Evolutionary conservation across 106 monocot species (phyloP), one percentile per base, ranked within the genome.

Genomic region (Dendrobium huoshanense): DNA sequence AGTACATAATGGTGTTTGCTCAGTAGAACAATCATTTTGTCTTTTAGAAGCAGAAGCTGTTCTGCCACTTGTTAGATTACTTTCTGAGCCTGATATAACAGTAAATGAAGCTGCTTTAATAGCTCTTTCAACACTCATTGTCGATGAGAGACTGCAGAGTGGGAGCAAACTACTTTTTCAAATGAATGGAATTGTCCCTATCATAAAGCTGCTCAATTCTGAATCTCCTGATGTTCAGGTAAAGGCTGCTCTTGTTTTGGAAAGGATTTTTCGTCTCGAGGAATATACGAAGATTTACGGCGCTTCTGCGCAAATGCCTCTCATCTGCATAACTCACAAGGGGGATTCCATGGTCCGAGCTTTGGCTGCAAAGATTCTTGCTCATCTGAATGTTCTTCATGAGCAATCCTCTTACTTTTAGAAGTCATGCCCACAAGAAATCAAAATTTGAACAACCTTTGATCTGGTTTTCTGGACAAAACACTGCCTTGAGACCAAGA

Each of bases 11-110:
- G 85, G 85, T 73, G 43, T 81, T 41, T 85, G 85, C 74, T 85
- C 85, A 17, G 81, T 85, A 31, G 81, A 78, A 48, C n/a, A 55
- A 81, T 78, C 81, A 5, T 85, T 73, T 48, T 85, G 85, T 78
- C 85, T 85, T 72, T 59, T 85, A 78, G 85, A 85, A 70, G 85
- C 85, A n/a, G 78, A 85, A 72, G 85, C 85, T n/a, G 47, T 85
- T 17, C 18, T 8, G 24, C 85, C 85, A 42, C 33, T 85, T 16
- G 61, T 85, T 17, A 78, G 42, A 64, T 19, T 81, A 11, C 81
- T 85, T 4, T 72, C 47, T 59, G 85, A 85, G 2, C 40, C 18
- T 41, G 85, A 85, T 73, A 7, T 22, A 4, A 48, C 33, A 45
- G 43, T 78, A 7, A 59, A 78, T 78, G 78, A 81, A 58, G 81